A percentile compares a stretch with the other conserved stretches of the same genome.
phyloP scores from a whole-genome alignment of 208 protist species.

The Herpetomonas tarakana region DNA sequence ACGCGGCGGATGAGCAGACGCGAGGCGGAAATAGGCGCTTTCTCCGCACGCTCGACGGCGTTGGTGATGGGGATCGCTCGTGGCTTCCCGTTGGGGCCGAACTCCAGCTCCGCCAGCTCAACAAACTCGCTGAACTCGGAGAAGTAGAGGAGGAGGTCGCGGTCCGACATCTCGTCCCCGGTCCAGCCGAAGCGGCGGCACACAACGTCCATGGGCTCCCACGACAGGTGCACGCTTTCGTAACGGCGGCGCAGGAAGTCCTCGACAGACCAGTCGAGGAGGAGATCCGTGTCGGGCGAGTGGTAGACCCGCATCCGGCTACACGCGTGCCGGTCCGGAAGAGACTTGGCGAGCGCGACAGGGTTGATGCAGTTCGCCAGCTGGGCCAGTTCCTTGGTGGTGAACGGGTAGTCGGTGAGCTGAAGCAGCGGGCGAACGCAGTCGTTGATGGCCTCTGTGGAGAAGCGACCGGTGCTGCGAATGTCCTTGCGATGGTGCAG shows the following conservation, averaged over 20 bases:
- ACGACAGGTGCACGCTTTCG: slow-evolving; percentile 89
- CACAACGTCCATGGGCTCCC: slow-evolving; percentile 84
- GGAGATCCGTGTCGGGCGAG: slow-evolving; percentile 69
- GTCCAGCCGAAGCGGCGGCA: slow-evolving; percentile 80
- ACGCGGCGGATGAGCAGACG: slow-evolving; percentile 77
- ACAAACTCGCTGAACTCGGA: slow-evolving; percentile 72
- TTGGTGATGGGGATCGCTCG: slow-evolving; percentile 64
- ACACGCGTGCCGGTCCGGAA: slow-evolving; percentile 52
- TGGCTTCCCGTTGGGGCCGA: slow-evolving; percentile 30
- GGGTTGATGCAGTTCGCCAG: slow-evolving; percentile 65
- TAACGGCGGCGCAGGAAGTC: slow-evolving; percentile 89
- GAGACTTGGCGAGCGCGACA: slow-evolving; percentile 52
- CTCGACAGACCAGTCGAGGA: slow-evolving; percentile 87
- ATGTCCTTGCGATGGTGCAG: slow-evolving; percentile 71
- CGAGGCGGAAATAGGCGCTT: slow-evolving; percentile 42
- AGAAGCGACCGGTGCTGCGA: slow-evolving; percentile 57
- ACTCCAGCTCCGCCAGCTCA: slow-evolving; percentile 76
- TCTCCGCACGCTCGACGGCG: slow-evolving; percentile 43
- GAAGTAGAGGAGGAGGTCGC: slow-evolving; percentile 84
- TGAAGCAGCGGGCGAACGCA: slow-evolving; percentile 85
- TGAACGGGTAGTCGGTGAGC: slow-evolving; percentile 86
- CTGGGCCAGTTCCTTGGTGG: slow-evolving; percentile 46
- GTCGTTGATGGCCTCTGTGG: slow-evolving; percentile 57
- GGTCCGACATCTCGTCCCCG: slow-evolving; percentile 58
- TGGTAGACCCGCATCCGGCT: slow-evolving; percentile 71